Percentiles rank a stretch among this genome's conserved stretches.
These are phyloP conservation scores for Didymella exigua DNA, from an alignment of 2,329 filamentous ascomycete species.

Conservation along the genomic window DNA sequence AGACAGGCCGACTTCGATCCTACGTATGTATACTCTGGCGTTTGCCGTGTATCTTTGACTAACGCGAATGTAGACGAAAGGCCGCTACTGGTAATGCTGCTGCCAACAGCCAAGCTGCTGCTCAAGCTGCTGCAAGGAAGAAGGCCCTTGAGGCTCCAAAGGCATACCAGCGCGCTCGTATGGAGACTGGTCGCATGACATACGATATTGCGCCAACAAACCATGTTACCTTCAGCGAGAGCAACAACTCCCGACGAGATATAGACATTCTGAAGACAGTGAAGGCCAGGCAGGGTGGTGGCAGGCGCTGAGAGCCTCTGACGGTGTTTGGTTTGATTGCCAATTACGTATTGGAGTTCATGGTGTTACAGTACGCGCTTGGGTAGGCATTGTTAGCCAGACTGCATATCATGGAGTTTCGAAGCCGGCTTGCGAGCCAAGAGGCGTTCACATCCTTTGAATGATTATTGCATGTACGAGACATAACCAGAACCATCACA, in stretches of 20 bases:
- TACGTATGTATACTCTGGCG: slow-evolving; percentile 45
- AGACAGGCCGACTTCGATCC: slow-evolving; percentile 66
- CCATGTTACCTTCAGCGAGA: slow-evolving; percentile 50
- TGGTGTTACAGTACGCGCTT: slow-evolving; percentile 6
- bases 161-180: slow-evolving; percentile 63
- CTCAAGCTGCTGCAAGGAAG: slow-evolving; percentile 48
- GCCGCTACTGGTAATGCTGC: slow-evolving; percentile 30
- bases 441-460: not conserved
- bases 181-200: slow-evolving; percentile 63
- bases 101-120: slow-evolving; percentile 44
- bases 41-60: slow-evolving; percentile 14
- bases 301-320: slow-evolving; percentile 25
- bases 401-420: slow-evolving; percentile 11
- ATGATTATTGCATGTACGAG: not conserved
- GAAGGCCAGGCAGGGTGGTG: slow-evolving; percentile 31
- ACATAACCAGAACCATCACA: not conserved
- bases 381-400: slow-evolving; percentile 11
- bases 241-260: slow-evolving; percentile 33
- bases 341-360: slow-evolving; percentile 3
- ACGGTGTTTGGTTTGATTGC: not conserved
- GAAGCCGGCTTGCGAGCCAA: not conserved
- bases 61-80: slow-evolving; percentile 32
- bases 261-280: slow-evolving; percentile 43
- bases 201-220: slow-evolving; percentile 69
- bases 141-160: slow-evolving; percentile 59